Percentiles rank a stretch among this genome's conserved stretches.
phyloP scores from a whole-genome alignment of 2,329 filamentous ascomycete species.

The Cordyceps militaris region DNA sequence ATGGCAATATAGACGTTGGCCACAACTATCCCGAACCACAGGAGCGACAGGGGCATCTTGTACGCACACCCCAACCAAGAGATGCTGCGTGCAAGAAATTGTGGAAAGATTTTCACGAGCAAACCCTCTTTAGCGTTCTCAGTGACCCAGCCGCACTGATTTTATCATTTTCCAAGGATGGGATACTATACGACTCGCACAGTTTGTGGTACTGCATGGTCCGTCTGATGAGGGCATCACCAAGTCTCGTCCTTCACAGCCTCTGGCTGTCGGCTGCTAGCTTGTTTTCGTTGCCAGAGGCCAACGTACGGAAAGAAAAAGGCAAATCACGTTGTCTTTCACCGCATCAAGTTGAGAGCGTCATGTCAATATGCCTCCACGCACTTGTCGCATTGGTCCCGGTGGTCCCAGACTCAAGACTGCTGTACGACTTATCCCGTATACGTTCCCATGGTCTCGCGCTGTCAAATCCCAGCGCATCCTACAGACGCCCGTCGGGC shows the following conservation, averaged over 20 bases:
- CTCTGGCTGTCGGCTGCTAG: constrained; percentile 55
- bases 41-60: constrained; percentile 11
- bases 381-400: constrained; percentile 54
- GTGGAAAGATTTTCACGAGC: constrained; percentile 57
- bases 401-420: constrained; percentile 37
- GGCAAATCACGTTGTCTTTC: constrained; percentile 3
- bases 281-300: constrained; percentile 49
- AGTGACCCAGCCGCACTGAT: constrained; percentile 49
- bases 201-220: constrained; percentile 58
- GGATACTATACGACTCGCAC: constrained; percentile 51
- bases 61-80: background rate
- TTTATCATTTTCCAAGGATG: constrained; percentile 48
- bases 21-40: constrained; percentile 12
- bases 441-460: constrained; percentile 48
- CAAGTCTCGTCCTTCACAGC: constrained; percentile 54
- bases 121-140: constrained; percentile 57
- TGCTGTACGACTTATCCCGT: constrained; percentile 53
- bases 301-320: constrained; percentile 3
- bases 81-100: constrained; percentile 25
- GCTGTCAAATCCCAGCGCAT: constrained; percentile 38
- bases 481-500: constrained; percentile 38
- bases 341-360: constrained; percentile 42
- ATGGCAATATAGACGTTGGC: constrained; percentile 28
- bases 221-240: constrained; percentile 49
- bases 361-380: constrained; percentile 56